A percentile compares a stretch with the other conserved stretches of the same genome.
Evolutionary conservation across 352 stramenopile genomes (phyloP).

Genomic region (Thalassiosira exigua): DNA sequence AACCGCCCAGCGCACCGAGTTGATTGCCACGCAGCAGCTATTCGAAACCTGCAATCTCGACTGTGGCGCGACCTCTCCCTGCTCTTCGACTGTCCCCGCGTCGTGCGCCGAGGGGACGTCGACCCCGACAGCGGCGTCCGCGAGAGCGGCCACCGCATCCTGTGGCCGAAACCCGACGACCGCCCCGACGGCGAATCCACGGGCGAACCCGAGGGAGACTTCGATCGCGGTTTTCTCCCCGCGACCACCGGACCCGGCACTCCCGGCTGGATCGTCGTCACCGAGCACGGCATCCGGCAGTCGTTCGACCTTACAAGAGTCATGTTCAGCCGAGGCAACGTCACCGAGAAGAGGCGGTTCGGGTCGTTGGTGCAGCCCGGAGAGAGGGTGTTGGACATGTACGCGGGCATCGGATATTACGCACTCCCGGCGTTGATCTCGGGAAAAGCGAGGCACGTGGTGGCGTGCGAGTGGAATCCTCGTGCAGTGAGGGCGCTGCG

Average conservation of each 20-base stretch:
- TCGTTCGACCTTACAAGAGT: constrained; percentile 94
- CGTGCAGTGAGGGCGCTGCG: constrained; percentile 90
- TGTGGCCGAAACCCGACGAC: constrained; percentile 59
- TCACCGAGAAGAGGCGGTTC: constrained; percentile 96
- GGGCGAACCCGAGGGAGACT: neutral
- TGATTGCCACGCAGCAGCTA: no score
- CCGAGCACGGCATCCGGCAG: constrained; percentile 94
- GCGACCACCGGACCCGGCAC: constrained; percentile 38
- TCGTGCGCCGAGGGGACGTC: constrained; percentile 71
- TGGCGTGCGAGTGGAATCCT: constrained; percentile 95
- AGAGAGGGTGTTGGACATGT: constrained; percentile 95
- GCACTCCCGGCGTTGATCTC: constrained; percentile 93
- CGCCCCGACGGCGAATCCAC: neutral
- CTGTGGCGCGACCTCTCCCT: constrained; percentile 62
- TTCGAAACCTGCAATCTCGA: constrained; percentile 20
- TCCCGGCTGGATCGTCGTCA: constrained; percentile 82
- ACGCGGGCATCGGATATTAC: constrained; percentile 98
- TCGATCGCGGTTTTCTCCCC: constrained; percentile 36
- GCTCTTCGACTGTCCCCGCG: constrained; percentile 46
- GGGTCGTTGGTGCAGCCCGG: constrained; percentile 85
- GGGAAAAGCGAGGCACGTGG: constrained; percentile 89
- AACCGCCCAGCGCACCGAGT: no score
- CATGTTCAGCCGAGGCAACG: constrained; percentile 97
- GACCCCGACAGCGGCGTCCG: constrained; percentile 73
- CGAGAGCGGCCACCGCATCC: constrained; percentile 70